Conservation (phyloP, 164 flowering plant species). For the Malania oleifera region DNA sequence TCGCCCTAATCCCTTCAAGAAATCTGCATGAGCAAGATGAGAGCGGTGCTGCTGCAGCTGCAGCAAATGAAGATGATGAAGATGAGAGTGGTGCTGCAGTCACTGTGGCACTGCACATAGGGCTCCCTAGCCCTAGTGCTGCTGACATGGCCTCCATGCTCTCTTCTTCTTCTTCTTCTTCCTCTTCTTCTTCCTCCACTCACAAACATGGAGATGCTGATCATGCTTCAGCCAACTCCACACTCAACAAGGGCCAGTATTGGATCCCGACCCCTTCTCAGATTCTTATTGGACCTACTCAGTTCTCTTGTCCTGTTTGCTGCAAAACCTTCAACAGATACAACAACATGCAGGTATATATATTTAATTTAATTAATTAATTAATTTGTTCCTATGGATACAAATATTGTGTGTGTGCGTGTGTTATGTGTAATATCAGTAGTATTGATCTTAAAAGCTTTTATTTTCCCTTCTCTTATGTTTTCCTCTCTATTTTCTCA, state of each 20-base stretch:
- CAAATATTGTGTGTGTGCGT: no score
- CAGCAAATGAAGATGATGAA: constrained; percentile 16
- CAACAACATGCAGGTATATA: constrained; percentile 70
- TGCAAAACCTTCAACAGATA: constrained; percentile 71
- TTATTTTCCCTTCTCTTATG: no score
- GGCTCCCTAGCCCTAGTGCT: constrained; percentile 56
- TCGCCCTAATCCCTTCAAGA: constrained; percentile 31
- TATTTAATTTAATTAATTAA: neutral
- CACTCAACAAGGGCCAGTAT: constrained; percentile 56
- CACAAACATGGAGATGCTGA: constrained; percentile 16
- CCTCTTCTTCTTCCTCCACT: constrained; percentile 1
- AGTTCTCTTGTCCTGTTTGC: constrained; percentile 76
- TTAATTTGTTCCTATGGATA: no score
- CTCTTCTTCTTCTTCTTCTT: constrained; percentile 14
- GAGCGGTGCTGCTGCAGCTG: constrained; percentile 8
- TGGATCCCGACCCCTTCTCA: constrained; percentile 84
- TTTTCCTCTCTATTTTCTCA: no score
- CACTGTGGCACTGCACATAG: constrained; percentile 57
- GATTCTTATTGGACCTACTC: constrained; percentile 73
- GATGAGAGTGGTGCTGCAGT: constrained; percentile 18
- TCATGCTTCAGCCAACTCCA: constrained; percentile 20
- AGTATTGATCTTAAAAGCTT: constrained; percentile 17
- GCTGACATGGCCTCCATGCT: constrained; percentile 40
- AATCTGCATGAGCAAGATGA: constrained; percentile 11
- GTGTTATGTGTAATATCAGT: constrained; percentile 17